A percentile compares a stretch with the other conserved stretches of the same genome.
Conservation (phyloP, 306 rosid genomes). For the Corylus americana region DNA sequence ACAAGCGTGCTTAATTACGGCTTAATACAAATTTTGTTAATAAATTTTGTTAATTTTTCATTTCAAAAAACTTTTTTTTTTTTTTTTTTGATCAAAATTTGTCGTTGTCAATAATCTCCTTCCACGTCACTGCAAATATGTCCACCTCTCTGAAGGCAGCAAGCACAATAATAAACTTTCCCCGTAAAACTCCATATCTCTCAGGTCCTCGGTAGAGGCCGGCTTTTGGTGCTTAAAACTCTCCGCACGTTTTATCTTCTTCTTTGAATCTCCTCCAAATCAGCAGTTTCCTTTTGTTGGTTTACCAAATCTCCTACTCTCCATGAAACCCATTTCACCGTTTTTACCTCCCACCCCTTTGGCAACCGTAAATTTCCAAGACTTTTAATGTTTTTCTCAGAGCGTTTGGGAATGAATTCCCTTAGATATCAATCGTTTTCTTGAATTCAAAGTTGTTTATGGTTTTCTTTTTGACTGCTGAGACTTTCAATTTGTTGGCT, state of each 20-base stretch:
- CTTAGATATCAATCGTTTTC: background rate
- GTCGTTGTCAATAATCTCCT: background rate
- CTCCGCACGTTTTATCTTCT: conserved; percentile 26
- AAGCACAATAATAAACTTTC: conserved; percentile 2
- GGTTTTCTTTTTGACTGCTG: conserved; percentile 13
- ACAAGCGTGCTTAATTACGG: too few species aligned
- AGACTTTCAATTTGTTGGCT: conserved; percentile 26
- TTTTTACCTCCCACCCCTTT: background rate
- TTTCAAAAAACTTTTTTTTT: too few species aligned
- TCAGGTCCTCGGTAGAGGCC: background rate
- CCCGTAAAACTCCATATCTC: background rate
- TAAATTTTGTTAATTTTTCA: too few species aligned
- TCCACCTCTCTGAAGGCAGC: background rate
- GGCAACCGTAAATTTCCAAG: background rate
- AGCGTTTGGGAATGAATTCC: too few species aligned
- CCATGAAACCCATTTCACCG: background rate
- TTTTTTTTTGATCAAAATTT: too few species aligned
- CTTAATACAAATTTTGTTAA: too few species aligned
- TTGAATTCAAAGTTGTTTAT: conserved; percentile 23
- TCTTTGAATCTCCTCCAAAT: background rate
- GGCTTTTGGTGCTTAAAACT: conserved; percentile 8
- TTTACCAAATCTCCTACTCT: background rate
- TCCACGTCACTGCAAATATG: conserved; percentile 6
- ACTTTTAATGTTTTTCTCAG: background rate
- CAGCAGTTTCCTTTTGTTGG: background rate